Evolutionary conservation across 1,139 yeast genomes (phyloP), one percentile per base, ranked within the genome.

Genomic region (Blastobotrys serpentis): DNA sequence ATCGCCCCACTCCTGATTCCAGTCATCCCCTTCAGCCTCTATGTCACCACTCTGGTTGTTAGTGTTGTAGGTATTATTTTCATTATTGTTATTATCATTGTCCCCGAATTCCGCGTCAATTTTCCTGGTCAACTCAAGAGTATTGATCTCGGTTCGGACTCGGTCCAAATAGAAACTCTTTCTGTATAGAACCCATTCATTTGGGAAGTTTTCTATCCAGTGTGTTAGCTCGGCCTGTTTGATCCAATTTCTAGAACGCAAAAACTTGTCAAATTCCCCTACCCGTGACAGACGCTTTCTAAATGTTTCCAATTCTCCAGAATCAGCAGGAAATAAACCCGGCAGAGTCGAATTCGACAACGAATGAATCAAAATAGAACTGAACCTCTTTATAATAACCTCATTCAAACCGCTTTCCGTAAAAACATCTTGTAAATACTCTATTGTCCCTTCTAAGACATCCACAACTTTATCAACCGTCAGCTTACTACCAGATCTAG

Each of bases 181-280:
- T 8, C 62, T 51, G 46, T 52, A 52, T 2, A 50, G 32, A 1
- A 58, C 53, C 66, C 64, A 61, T 30, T 59, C 62, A n/a, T 48
- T 45, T 3, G 56, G 53, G 42, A 55, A 54, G 16, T 54, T 50
- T 14, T 46, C 52, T 7, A 56, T 50, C 64, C 65, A 53, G 16
- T 53, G 44, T 17, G 51, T 40, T 22, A 65, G 52, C 8, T 62
- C 66, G 7, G 49, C 43, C 1, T 58, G 51, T 14, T 53, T 49
- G 11, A 51, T 48, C 66, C 67, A 61, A 2, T 53, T 54, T 2
- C 46, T 36, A 2, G 51, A 48, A 4, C 25, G 46, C 37, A 63
- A 46, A 21, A 52, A 53, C 16, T 48, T 50, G 21, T 64, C 64
- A 34, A 64, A 59, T 3, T 53, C 56, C 19, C 47, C 53, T 3